Base-by-base conservation (phyloP, 352 stramenopile species). In the Phytopythium delawarense region DNA sequence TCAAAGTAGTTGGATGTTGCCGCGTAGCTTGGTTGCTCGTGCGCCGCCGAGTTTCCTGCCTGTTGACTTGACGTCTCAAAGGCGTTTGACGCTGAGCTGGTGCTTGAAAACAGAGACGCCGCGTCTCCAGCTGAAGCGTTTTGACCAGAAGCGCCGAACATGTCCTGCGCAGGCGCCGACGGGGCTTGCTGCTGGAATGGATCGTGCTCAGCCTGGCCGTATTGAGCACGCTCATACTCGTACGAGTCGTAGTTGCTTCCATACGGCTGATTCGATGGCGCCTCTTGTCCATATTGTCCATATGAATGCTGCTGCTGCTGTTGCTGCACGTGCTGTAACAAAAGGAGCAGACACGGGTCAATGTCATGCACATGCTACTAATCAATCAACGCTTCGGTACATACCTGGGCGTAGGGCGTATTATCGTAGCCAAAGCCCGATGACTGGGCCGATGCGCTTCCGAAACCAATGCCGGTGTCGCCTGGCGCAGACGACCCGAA, bases 401-500 rank as follows among this genome's bases (percentile, higher is more conserved):
- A 23, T 81, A 81, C 73, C 71, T 87, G 71, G 20, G 68, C 61
- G 20, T 77, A 74, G 23, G 69, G 59, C 35, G 79, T 70, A 51
- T 72, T 49, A 28, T 34, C 42, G 37, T 61, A 81, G n/a, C 65
- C 62, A 25, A 72, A 72, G 34, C 66, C 61, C 16, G 61, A 66
- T 11, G 66, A 65, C 57, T 72, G 62, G 13, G 72, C 59, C 30
- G 59, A 8, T 18, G 71, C 57, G 32, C 72, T 71, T 21, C 52
- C 65, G 66, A 76, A 81, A 28, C 66, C 72, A 69, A 72, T 71
- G 25, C 62, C 79, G 7, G 11, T 35, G 9, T 64, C 46, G 51
- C 67, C 72, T 23, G 70, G 59, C 32, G 78, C 37, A 54, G 57
- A 56, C 8, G 78, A 72, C 2, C 68, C 76, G 71, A 92, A 91